Evolutionary conservation across 2,329 filamentous ascomycete species (phyloP).

Genomic region (Sclerotinia subarctica): DNA sequence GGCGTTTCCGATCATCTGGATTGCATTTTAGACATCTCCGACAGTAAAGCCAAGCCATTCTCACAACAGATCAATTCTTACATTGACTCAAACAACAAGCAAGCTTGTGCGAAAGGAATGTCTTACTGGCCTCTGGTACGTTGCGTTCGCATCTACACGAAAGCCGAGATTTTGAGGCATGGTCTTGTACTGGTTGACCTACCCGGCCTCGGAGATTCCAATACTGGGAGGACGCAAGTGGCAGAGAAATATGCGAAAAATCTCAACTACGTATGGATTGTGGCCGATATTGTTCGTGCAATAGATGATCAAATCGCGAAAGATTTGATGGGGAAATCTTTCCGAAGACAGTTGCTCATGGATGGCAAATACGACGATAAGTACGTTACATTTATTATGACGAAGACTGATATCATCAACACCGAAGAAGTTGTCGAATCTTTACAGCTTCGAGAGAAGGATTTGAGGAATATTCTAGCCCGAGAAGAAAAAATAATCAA

Average conservation of each 20-base stretch:
- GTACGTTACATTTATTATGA: conserved; percentile 1
- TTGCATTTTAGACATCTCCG: neutral
- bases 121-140: conserved; percentile 6
- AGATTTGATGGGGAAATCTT: conserved; percentile 12
- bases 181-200: conserved; percentile 6
- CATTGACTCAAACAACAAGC: conserved; percentile 8
- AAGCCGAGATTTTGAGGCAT: neutral
- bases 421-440: neutral
- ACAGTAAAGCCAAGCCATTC: neutral
- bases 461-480: neutral
- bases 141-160: neutral
- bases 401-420: conserved; percentile 7
- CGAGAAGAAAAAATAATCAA: neutral
- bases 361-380: conserved; percentile 1
- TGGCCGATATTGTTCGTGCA: conserved; percentile 9
- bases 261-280: neutral
- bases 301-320: conserved; percentile 7
- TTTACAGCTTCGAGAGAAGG: neutral
- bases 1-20: neutral
- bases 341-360: conserved; percentile 5
- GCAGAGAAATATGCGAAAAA: neutral
- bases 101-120: neutral
- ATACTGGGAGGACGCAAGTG: neutral
- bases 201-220: conserved; percentile 13
- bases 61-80: neutral